Percentiles rank a stretch among this genome's conserved stretches.
Conservation (phyloP, 169 alveolate genomes). For the Plasmodium blacklocki region DNA sequence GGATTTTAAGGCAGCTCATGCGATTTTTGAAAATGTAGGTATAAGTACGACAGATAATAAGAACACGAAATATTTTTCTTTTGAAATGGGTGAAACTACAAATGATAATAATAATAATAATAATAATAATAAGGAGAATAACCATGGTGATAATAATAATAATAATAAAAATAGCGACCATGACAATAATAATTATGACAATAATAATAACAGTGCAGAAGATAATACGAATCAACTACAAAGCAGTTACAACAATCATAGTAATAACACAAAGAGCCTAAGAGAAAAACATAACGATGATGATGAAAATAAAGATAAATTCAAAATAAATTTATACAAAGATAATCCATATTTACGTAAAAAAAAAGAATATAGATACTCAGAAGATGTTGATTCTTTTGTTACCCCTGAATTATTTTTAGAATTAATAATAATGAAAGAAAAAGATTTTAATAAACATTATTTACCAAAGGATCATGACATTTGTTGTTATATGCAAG, state of each 20-base stretch:
- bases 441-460: slow-evolving; percentile 54
- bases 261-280: background rate
- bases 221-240: background rate
- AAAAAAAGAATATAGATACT: slow-evolving; percentile 30
- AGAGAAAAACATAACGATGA: slow-evolving; percentile 7
- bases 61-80: slow-evolving; percentile 68
- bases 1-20: slow-evolving; percentile 38
- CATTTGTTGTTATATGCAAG: slow-evolving; percentile 52
- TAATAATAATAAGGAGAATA: background rate
- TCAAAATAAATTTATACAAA: slow-evolving; percentile 50
- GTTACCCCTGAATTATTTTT: slow-evolving; percentile 52
- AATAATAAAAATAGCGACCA: background rate
- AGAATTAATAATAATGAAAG: slow-evolving; percentile 73
- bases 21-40: slow-evolving; percentile 72
- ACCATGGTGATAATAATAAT: background rate
- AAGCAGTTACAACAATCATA: no score
- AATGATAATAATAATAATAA: background rate
- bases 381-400: background rate
- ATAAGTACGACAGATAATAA: slow-evolving; percentile 65
- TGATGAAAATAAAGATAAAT: slow-evolving; percentile 32
- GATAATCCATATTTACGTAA: slow-evolving; percentile 62
- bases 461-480: slow-evolving; percentile 67
- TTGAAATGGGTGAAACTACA: slow-evolving; percentile 17
- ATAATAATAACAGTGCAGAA: background rate
- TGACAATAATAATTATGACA: background rate